Evolutionary conservation across 2,329 filamentous ascomycete species (phyloP).

Genomic region (Coniochaeta sp.): DNA sequence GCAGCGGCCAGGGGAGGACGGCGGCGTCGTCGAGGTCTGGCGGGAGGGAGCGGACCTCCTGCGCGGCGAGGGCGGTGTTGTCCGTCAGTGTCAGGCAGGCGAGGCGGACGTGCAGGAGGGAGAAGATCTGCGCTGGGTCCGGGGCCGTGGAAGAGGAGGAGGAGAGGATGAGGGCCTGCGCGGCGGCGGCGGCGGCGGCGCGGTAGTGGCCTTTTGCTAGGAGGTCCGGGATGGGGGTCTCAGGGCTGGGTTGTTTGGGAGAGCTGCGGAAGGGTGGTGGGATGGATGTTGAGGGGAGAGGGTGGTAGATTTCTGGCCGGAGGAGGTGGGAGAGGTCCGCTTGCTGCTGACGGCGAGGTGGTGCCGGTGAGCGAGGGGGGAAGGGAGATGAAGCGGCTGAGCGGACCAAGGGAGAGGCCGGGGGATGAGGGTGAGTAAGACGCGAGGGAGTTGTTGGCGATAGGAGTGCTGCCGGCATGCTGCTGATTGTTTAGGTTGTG

Average conservation of each 20-base stretch:
- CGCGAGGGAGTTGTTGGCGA: constrained; percentile 1
- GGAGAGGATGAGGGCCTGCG: constrained; percentile 49
- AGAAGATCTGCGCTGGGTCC: constrained; percentile 62
- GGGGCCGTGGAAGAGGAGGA: constrained; percentile 29
- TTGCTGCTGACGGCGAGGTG: constrained; percentile 30
- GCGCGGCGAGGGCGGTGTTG: constrained; percentile 59
- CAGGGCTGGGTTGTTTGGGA: constrained; percentile 51
- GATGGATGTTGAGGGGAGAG: constrained; percentile 53
- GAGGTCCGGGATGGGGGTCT: constrained; percentile 60
- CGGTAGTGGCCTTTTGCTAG: constrained; percentile 71
- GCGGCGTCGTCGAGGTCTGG: constrained; percentile 45
- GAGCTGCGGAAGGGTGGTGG: constrained; percentile 63
- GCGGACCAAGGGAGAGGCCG: not conserved
- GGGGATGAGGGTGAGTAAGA: constrained; percentile 6
- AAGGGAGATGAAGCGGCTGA: constrained; percentile 4
- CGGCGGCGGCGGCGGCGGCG: constrained; percentile 63
- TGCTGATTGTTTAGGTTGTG: constrained; percentile 6
- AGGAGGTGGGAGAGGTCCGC: constrained; percentile 76
- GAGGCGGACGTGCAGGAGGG: constrained; percentile 72
- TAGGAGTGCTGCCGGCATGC: constrained; percentile 7
- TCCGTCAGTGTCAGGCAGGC: constrained; percentile 76
- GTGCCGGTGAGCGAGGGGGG: constrained; percentile 12
- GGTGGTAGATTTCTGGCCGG: constrained; percentile 75
- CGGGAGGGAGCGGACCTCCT: constrained; percentile 57
- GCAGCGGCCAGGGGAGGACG: constrained; percentile 70